Evolutionary conservation across 305 asterid species (phyloP).

Genomic region (Withania somnifera): DNA sequence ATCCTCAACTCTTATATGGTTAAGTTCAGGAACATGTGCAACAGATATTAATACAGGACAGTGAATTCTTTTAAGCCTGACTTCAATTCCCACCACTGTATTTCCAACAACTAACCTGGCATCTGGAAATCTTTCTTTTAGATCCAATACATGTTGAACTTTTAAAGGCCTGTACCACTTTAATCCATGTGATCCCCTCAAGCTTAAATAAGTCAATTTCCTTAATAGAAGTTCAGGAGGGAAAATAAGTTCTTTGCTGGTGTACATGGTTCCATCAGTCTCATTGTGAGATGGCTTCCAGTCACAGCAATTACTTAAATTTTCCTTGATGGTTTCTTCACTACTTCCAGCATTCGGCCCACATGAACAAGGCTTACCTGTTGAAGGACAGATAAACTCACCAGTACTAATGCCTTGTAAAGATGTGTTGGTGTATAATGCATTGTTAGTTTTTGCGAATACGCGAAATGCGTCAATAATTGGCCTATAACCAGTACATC

Average conservation of each 20-base stretch:
- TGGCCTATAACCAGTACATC: conserved; percentile 97
- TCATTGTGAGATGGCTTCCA: conserved; percentile 54
- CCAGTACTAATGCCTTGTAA: conserved; percentile 24
- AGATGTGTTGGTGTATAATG: conserved; percentile 47
- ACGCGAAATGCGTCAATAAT: conserved; percentile 84
- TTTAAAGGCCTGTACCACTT: conserved; percentile 77
- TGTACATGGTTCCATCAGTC: conserved; percentile 61
- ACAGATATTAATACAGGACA: conserved; percentile 72
- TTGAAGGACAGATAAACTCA: conserved; percentile 82
- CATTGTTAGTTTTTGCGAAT: conserved; percentile 68
- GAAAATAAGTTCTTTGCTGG: conserved; percentile 76
- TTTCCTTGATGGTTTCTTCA: conserved; percentile 12
- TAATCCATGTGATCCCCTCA: conserved; percentile 64
- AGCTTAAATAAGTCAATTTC: conserved; percentile 38
- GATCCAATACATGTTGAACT: conserved; percentile 54
- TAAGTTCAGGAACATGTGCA: conserved; percentile 67
- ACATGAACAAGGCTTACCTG: conserved; percentile 93
- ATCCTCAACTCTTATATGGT: conserved; percentile 41
- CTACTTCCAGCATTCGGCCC: conserved; percentile 30
- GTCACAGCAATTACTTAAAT: conserved; percentile 11
- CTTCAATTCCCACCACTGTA: conserved; percentile 86
- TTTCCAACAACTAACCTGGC: conserved; percentile 77
- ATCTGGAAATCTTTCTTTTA: conserved; percentile 51
- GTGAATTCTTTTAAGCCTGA: conserved; percentile 56
- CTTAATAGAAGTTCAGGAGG: conserved; percentile 80